A percentile compares a stretch with the other conserved stretches of the same genome.
Conservation (phyloP, 2,329 filamentous ascomycete species). For the Pseudocercospora fijiensis region DNA sequence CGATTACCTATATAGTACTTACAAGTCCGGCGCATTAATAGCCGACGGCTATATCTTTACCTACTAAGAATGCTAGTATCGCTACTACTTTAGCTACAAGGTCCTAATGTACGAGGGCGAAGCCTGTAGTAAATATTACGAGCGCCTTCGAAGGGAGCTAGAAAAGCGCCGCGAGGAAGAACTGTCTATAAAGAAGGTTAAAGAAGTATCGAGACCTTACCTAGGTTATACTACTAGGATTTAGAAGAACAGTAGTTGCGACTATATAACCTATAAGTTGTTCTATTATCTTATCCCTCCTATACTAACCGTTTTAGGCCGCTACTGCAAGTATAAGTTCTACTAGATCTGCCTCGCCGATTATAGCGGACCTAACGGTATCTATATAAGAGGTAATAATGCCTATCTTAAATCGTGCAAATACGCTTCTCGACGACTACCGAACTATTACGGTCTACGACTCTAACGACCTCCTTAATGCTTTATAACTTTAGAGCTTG, state of each 20-base stretch:
- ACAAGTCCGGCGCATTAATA: constrained; percentile 6
- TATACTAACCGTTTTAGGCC: constrained; percentile 2
- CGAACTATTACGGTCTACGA: background rate
- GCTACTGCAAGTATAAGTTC: constrained; percentile 18
- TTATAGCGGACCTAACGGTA: background rate
- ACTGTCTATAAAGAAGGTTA: background rate
- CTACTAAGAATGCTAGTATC: constrained; percentile 5
- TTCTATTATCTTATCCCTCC: background rate
- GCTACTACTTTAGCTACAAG: constrained; percentile 15
- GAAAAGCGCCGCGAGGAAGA: constrained; percentile 12
- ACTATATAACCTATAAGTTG: constrained; percentile 10
- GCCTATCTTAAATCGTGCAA: background rate
- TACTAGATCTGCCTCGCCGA: constrained; percentile 20
- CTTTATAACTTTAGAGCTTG: background rate
- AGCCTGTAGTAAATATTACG: constrained; percentile 3
- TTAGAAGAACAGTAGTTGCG: constrained; percentile 11
- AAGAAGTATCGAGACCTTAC: constrained; percentile 18
- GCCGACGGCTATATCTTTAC: constrained; percentile 17
- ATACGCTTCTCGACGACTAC: background rate
- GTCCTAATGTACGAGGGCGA: constrained; percentile 15
- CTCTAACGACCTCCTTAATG: background rate
- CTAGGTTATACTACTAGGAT: constrained; percentile 8
- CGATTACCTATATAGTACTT: constrained; percentile 7
- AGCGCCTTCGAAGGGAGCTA: background rate
- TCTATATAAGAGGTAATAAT: background rate